A percentile compares a stretch with the other conserved stretches of the same genome.
Evolutionary conservation across 495 filamentous ascomycete species (phyloP).

Genomic region (Terfezia claveryi): DNA sequence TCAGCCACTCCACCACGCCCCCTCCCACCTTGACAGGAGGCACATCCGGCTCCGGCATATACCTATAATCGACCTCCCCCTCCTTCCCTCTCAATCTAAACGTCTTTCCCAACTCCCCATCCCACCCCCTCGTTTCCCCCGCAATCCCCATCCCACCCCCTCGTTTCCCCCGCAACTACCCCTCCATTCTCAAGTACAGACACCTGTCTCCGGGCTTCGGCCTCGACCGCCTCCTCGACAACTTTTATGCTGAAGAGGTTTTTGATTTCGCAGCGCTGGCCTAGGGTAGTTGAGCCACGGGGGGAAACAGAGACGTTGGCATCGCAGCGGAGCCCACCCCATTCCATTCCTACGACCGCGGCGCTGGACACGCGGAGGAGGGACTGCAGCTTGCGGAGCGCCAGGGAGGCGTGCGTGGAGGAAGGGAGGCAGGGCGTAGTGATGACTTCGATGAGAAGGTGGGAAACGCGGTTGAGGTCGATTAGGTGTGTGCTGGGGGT

Average conservation of each 20-base stretch:
- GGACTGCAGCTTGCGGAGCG: slow-evolving; percentile 71
- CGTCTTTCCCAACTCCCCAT: slow-evolving; percentile 47
- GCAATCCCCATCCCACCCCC: too few relatives aligned
- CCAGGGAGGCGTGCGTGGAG: slow-evolving; percentile 55
- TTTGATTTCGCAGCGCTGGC: slow-evolving; percentile 91
- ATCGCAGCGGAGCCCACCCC: slow-evolving; percentile 75
- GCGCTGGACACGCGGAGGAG: slow-evolving; percentile 62
- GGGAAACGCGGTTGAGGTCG: slow-evolving; percentile 82
- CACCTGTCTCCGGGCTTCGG: slow-evolving; percentile 79
- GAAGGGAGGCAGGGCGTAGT: slow-evolving; percentile 36
- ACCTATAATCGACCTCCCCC: slow-evolving; percentile 90
- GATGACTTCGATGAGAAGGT: slow-evolving; percentile 88
- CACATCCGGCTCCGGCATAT: slow-evolving; percentile 95
- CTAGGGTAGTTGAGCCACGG: slow-evolving; percentile 38
- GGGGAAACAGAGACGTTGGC: slow-evolving; percentile 78
- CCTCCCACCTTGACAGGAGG: slow-evolving; percentile 51
- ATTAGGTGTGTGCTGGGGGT: slow-evolving; percentile 45
- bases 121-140: slow-evolving; percentile 91
- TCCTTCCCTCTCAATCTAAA: slow-evolving; percentile 69
- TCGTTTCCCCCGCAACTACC: slow-evolving; percentile 44
- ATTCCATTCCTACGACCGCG: slow-evolving; percentile 75
- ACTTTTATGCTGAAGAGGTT: slow-evolving; percentile 88
- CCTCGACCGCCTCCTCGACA: slow-evolving; percentile 77
- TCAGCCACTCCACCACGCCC: slow-evolving; percentile 43
- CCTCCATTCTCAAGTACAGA: slow-evolving; percentile 56